phyloP scores from a whole-genome alignment of 129 eudicot species.

The Helianthus annuus region DNA sequence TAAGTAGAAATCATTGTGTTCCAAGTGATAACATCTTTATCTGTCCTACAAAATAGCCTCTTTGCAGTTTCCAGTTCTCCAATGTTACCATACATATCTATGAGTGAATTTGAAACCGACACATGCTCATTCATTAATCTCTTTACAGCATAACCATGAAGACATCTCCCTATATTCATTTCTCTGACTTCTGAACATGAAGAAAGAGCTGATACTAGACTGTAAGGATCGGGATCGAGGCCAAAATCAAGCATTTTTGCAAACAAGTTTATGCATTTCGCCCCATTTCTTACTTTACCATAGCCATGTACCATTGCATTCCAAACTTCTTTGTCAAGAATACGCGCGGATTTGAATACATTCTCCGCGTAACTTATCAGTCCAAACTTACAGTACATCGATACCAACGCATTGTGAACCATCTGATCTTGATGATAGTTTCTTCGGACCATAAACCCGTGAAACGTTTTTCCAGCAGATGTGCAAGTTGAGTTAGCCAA shows the following conservation, averaged over 20 bases:
- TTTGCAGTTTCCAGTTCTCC: slow-evolving; percentile 48
- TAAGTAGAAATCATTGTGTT: slow-evolving; percentile 60
- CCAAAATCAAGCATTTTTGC: slow-evolving; percentile 55
- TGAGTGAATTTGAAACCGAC: slow-evolving; percentile 66
- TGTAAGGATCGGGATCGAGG: slow-evolving; percentile 44
- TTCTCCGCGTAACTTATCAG: slow-evolving; percentile 47
- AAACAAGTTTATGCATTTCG: slow-evolving; percentile 52
- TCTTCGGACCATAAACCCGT: slow-evolving; percentile 61
- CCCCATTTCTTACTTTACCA: slow-evolving; percentile 46
- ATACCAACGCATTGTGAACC: slow-evolving; percentile 50
- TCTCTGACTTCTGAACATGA: slow-evolving; percentile 52
- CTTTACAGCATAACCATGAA: slow-evolving; percentile 64
- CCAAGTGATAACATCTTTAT: slow-evolving; percentile 67
- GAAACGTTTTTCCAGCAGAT: slow-evolving; percentile 71
- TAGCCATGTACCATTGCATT: slow-evolving; percentile 62
- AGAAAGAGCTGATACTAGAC: slow-evolving; percentile 58
- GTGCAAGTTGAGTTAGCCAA: slow-evolving; percentile 43
- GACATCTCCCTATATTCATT: slow-evolving; percentile 45
- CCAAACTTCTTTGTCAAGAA: slow-evolving; percentile 48
- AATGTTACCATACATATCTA: slow-evolving; percentile 64
- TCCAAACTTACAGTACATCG: slow-evolving; percentile 79
- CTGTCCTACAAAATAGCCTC: slow-evolving; percentile 45
- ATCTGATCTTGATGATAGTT: slow-evolving; percentile 41
- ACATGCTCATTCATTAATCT: slow-evolving; percentile 37
- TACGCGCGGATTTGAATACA: slow-evolving; percentile 41